Evolutionary conservation across 1,284 basidiomycete species (phyloP).

Genomic region (Phellopilus nigrolimitatus): DNA sequence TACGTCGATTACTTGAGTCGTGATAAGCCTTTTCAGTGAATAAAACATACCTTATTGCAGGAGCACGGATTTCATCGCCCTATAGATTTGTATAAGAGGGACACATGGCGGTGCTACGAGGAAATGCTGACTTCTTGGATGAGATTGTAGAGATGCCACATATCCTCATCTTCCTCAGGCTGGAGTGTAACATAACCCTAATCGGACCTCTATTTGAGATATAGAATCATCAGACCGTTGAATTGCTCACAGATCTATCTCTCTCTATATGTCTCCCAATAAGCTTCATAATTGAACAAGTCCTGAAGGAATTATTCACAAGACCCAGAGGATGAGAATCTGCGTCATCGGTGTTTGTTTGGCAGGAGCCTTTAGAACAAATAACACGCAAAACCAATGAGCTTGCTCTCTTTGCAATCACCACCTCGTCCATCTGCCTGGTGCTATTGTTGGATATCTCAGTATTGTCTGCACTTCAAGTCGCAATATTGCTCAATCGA

Average conservation of each 20-base stretch:
- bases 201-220: conserved; percentile 17
- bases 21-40: background rate
- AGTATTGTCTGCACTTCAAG: too few relatives aligned
- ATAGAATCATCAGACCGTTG: background rate
- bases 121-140: conserved; percentile 54
- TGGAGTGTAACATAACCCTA: conserved; percentile 88
- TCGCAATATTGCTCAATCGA: too few relatives aligned
- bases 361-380: background rate
- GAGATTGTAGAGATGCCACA: conserved; percentile 99
- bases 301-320: background rate
- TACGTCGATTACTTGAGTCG: conserved; percentile 10
- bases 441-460: too few relatives aligned
- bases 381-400: background rate
- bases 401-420: background rate
- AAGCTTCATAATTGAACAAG: conserved; percentile 58
- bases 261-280: conserved; percentile 74
- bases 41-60: conserved; percentile 69
- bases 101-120: conserved; percentile 10
- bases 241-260: conserved; percentile 59
- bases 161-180: conserved; percentile 96
- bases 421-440: too few relatives aligned
- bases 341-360: background rate
- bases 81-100: conserved; percentile 25
- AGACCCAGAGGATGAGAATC: background rate
- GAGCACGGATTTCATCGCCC: conserved; percentile 87